Evolutionary conservation across 768 basidiomycete genomes (phyloP).

Genomic region (Kwoniella dejecticola): DNA sequence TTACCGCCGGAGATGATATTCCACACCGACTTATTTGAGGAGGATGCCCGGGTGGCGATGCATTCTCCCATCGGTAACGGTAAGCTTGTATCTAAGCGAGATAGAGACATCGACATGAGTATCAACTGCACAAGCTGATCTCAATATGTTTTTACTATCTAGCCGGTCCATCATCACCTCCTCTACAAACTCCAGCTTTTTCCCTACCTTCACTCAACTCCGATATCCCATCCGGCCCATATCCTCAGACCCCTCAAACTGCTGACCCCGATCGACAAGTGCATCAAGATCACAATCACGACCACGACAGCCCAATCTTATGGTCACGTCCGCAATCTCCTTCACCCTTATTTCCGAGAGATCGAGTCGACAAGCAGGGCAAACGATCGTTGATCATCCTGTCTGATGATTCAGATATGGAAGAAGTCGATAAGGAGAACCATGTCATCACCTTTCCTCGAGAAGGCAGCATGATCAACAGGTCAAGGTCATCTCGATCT

Average conservation of each 20-base stretch:
- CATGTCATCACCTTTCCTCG: background rate
- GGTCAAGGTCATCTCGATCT: too few species aligned
- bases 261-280: background rate
- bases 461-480: too few species aligned
- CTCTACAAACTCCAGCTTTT: constrained; percentile 15
- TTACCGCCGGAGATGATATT: background rate
- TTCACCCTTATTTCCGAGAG: constrained; percentile 8
- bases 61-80: constrained; percentile 14
- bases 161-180: constrained; percentile 14
- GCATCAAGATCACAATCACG: background rate
- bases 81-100: too few species aligned
- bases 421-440: background rate
- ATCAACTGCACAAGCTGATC: too few species aligned
- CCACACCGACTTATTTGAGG: too few species aligned
- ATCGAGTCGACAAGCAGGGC: background rate
- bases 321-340: constrained; percentile 5
- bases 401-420: constrained; percentile 16
- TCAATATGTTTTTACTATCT: background rate
- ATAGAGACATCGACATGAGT: too few species aligned
- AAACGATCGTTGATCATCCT: background rate
- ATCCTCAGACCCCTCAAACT: constrained; percentile 18
- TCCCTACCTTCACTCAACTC: constrained; percentile 9
- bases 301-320: background rate
- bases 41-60: constrained; percentile 8
- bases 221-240: constrained; percentile 14